These are phyloP conservation scores for Colletotrichum sp. DNA, from an alignment of 2,329 filamentous ascomycete species.

Conservation along the genomic window DNA sequence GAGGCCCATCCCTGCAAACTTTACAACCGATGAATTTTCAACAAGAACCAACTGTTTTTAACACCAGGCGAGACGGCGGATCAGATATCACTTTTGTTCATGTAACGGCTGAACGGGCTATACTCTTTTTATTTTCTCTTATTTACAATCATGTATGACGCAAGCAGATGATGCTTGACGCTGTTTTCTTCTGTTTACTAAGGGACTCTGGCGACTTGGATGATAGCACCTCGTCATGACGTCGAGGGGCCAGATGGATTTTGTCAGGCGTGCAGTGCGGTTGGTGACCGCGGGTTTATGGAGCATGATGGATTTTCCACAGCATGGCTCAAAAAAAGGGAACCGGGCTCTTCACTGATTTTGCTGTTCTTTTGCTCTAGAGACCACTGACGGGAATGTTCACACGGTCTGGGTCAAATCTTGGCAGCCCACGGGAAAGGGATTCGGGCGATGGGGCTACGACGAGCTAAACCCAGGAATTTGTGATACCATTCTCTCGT, in stretches of 20 bases:
- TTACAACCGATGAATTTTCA: not conserved
- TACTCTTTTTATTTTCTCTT: not conserved
- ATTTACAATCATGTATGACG: not conserved
- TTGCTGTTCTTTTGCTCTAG: not conserved
- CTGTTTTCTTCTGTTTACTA: not conserved
- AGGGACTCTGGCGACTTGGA: not conserved
- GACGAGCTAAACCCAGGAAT: not conserved
- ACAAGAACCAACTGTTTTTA: not conserved
- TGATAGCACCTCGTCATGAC: not conserved
- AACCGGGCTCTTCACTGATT: not conserved
- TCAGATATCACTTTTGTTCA: conserved; percentile 2
- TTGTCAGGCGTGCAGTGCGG: not conserved
- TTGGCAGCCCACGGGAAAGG: not conserved
- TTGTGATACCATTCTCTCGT: conserved; percentile 14
- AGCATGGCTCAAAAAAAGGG: not conserved
- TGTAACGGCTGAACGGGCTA: not conserved
- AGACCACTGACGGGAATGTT: not conserved
- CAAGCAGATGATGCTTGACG: not conserved
- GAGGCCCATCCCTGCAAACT: not conserved
- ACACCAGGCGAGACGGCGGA: not conserved
- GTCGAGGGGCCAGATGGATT: not conserved
- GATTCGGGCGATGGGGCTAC: not conserved
- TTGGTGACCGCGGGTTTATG: not conserved
- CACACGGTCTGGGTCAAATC: not conserved
- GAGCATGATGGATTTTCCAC: not conserved